phyloP scores from a whole-genome alignment of 148 eudicot genomes.

The Rhododendron vialii region DNA sequence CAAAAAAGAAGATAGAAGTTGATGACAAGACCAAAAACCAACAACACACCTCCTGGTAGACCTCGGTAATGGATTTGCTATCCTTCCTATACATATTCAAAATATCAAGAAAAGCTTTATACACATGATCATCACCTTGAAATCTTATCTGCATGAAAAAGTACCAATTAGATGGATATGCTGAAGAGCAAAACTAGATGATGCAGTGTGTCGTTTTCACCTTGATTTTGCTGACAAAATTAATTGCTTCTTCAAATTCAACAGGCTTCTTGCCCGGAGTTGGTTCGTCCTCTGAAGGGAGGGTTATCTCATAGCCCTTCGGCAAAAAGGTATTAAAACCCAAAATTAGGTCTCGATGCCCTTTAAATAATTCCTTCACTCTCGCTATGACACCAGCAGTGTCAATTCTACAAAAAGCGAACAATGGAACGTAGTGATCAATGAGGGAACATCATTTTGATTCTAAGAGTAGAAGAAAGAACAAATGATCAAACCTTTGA shows the following conservation, averaged over 20 bases:
- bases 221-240: conserved; percentile 72
- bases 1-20: not conserved
- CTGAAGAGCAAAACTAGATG: not conserved
- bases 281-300: conserved; percentile 34
- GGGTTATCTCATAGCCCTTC: conserved; percentile 57
- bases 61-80: conserved; percentile 47
- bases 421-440: not conserved
- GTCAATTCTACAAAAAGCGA: conserved; percentile 39
- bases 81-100: conserved; percentile 53
- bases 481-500: conserved; percentile 39
- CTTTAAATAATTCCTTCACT: conserved; percentile 69
- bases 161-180: conserved; percentile 7
- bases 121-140: conserved; percentile 57
- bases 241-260: conserved; percentile 61
- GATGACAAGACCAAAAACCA: conserved; percentile 5
- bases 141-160: conserved; percentile 46
- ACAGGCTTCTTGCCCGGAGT: conserved; percentile 57
- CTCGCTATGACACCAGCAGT: conserved; percentile 61
- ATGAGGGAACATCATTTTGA: not conserved
- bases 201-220: conserved; percentile 24
- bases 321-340: conserved; percentile 80
- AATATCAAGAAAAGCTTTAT: conserved; percentile 61
- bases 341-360: conserved; percentile 59
- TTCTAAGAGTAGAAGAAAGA: conserved; percentile 2
- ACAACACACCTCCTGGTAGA: conserved; percentile 51